A percentile compares a stretch with the other conserved stretches of the same genome.
Evolutionary conservation across 176 grass and related monocot species (phyloP).

Genomic region (Eleusine indica): DNA sequence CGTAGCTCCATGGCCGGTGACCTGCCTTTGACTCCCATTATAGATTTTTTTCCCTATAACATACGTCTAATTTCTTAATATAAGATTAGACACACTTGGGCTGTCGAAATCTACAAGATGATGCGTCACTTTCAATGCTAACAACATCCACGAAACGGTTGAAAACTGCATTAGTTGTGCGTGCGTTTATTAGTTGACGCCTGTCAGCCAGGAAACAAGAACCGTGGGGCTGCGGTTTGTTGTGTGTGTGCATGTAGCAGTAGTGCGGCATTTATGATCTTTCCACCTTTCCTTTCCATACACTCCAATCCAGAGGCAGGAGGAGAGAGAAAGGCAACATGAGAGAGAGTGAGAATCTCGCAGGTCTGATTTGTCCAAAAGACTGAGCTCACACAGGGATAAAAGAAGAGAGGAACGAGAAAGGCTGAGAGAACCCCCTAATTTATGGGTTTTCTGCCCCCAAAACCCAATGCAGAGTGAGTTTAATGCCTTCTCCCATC

Average conservation of each 20-base stretch:
- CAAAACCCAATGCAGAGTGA: slow-evolving; percentile 49
- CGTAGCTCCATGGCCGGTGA: too few relatives aligned
- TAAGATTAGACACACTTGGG: background rate
- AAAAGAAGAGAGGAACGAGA: slow-evolving; percentile 17
- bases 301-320: slow-evolving; percentile 50
- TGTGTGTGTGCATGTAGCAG: slow-evolving; percentile 41
- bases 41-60: too few relatives aligned
- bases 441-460: slow-evolving; percentile 42
- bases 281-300: slow-evolving; percentile 45
- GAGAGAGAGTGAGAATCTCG: slow-evolving; percentile 38
- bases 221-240: slow-evolving; percentile 4
- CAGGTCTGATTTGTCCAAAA: slow-evolving; percentile 55
- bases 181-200: slow-evolving; percentile 8
- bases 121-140: slow-evolving; percentile 25
- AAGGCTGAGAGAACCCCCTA: slow-evolving; percentile 45
- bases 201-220: slow-evolving; percentile 16
- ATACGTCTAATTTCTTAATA: background rate
- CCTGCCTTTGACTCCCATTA: too few relatives aligned
- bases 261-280: slow-evolving; percentile 40
- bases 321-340: slow-evolving; percentile 20
- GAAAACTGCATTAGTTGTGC: slow-evolving; percentile 37
- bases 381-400: slow-evolving; percentile 35
- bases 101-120: background rate
- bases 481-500: slow-evolving; percentile 40
- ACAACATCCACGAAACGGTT: background rate